phyloP scores from a whole-genome alignment of 2,329 filamentous ascomycete species.

The Stachybotrys chlorohalonatus region DNA sequence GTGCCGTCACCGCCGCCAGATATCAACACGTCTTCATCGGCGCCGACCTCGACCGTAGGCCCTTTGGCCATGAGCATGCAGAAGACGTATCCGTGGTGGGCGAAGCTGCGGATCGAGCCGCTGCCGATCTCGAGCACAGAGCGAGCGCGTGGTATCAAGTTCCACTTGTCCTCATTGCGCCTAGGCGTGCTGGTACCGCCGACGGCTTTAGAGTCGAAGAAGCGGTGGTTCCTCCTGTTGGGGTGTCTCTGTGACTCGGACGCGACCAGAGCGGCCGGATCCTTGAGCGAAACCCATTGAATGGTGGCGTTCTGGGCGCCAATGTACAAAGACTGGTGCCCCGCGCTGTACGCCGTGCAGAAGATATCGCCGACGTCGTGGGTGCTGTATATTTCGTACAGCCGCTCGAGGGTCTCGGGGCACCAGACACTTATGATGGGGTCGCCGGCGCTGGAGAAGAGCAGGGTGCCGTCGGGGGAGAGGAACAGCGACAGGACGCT shows the following conservation, averaged over 20 bases:
- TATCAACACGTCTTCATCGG: conserved; percentile 72
- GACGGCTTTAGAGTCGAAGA: conserved; percentile 86
- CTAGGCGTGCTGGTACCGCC: conserved; percentile 72
- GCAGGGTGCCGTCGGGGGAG: conserved; percentile 61
- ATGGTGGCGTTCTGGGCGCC: conserved; percentile 93
- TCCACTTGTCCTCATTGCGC: conserved; percentile 51
- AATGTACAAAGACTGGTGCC: conserved; percentile 75
- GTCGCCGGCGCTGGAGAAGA: conserved; percentile 91
- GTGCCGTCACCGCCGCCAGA: conserved; percentile 90
- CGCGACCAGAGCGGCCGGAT: conserved; percentile 48
- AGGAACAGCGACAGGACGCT: conserved; percentile 82
- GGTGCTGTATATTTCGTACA: conserved; percentile 86
- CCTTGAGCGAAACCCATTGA: conserved; percentile 77
- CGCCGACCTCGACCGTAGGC: conserved; percentile 54
- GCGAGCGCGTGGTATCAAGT: conserved; percentile 42
- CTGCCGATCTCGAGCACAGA: conserved; percentile 70
- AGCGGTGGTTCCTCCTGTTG: conserved; percentile 69
- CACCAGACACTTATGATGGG: conserved; percentile 93
- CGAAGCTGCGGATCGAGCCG: conserved; percentile 75
- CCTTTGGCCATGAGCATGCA: conserved; percentile 84
- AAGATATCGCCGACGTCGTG: conserved; percentile 96
- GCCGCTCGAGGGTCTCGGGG: conserved; percentile 61
- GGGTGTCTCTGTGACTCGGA: conserved; percentile 62
- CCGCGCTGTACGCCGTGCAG: conserved; percentile 78
- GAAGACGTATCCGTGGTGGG: conserved; percentile 92